Base-by-base conservation (phyloP, 805 yeast genomes). In the Yamadazyma sp. region DNA sequence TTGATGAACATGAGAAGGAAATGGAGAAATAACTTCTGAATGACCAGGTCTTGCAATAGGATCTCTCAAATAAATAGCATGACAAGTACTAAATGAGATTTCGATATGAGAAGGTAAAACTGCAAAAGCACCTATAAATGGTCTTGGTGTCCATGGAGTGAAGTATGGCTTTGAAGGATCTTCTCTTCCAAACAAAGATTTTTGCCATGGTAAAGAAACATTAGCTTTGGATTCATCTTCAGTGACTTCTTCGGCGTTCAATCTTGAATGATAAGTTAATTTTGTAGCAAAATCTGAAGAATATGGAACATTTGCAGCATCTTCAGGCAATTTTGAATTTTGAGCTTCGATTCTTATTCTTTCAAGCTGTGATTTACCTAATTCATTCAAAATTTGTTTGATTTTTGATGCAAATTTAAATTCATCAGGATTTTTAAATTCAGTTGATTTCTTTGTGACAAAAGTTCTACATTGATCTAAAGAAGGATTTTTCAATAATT, bases 11-110 rank as follows among this genome's bases (percentile, higher is more conserved):
- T 80, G 81, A 43, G 78, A 70, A 24, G 82, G 80, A 60, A 82
- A 86, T 36, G 98, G 98, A 38, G 96, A 71, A 44, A 93, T 85
- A 40, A 93, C 95, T 69, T 93, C 98, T 21, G 96, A 84, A 55
- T 86, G 89, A 38, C 96, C 97, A 5, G 97, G 96, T 59, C 97
- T 78, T 10, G 97, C 95, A 32, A 93, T 88, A 11, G 98, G 98
- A 59, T 93, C 95, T 63, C 97, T 82, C 59, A 93, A 65, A 61
- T 91, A 93, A n/a, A 93, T 84, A 4, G 96, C 97, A 58, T 89
- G 96, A 58, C 98, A 91, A 4, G 97, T 87, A 43, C 76, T 75
- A 60, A 86, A 91, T 15, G 95, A 85, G 29, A 93, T 68, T 65
- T 93, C 98, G 36, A 93, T 68, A 61, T 93, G 98, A 44, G 85